These are phyloP conservation scores for Scheffersomyces insectosa DNA, from an alignment of 1,139 yeast genomes.

Conservation along the genomic window DNA sequence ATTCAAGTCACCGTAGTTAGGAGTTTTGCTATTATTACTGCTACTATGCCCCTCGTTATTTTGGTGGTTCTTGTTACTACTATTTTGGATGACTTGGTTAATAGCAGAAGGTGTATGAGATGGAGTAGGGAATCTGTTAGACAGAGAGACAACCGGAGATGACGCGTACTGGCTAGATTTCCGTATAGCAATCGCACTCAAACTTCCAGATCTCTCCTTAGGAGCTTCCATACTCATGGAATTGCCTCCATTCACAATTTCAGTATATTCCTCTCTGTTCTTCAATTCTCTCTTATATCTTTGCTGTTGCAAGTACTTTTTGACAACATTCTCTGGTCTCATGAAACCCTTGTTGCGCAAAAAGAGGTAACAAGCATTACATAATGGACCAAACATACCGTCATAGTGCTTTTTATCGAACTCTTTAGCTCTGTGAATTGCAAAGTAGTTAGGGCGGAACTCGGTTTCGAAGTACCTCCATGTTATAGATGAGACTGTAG, in stretches of 20 bases:
- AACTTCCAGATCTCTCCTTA: constrained; percentile 12
- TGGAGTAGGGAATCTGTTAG: constrained; percentile 41
- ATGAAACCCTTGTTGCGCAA: constrained; percentile 51
- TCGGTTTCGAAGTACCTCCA: constrained; percentile 52
- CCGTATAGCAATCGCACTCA: constrained; percentile 19
- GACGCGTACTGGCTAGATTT: constrained; percentile 24
- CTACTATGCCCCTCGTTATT: constrained; percentile 9
- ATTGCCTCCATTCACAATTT: background rate
- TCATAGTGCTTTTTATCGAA: constrained; percentile 45
- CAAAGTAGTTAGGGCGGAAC: constrained; percentile 40
- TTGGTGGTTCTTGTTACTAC: constrained; percentile 9
- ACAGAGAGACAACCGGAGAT: constrained; percentile 23
- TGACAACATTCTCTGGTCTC: constrained; percentile 52
- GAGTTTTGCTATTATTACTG: constrained; percentile 18
- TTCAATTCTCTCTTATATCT: constrained; percentile 39
- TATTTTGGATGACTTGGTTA: constrained; percentile 41
- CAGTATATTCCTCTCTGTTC: constrained; percentile 21
- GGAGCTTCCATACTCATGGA: constrained; percentile 4
- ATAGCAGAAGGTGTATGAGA: constrained; percentile 47
- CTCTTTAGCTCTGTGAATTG: constrained; percentile 38
- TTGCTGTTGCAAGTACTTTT: constrained; percentile 49
- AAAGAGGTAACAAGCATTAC: constrained; percentile 52
- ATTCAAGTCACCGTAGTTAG: constrained; percentile 43
- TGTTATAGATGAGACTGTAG: constrained; percentile 39
- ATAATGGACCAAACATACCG: constrained; percentile 53